These are phyloP conservation scores for Solanum clarkiae DNA, from an alignment of 257 asterid genomes.

Conservation along the genomic window DNA sequence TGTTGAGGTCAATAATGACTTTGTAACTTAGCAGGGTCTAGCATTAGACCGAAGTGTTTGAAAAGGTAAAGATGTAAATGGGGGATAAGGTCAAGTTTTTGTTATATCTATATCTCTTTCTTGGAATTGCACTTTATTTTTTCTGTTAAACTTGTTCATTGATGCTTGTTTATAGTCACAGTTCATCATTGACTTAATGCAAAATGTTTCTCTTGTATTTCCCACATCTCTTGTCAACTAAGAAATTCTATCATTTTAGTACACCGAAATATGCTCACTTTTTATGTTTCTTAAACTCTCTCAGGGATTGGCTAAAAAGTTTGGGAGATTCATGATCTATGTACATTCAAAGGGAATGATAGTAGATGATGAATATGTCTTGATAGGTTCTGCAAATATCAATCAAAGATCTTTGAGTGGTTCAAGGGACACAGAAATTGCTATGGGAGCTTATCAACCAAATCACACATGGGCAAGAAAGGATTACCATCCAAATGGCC, in stretches of 20 bases:
- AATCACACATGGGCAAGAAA: constrained; percentile 54
- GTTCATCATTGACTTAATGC: neutral
- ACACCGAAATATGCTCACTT: neutral
- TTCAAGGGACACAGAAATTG: constrained; percentile 80
- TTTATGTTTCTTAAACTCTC: neutral
- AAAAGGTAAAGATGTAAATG: neutral
- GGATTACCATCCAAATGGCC: constrained; percentile 47
- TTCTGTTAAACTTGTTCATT: no score
- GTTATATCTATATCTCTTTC: no score
- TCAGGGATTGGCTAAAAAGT: constrained; percentile 21
- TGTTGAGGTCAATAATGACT: neutral
- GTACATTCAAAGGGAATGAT: constrained; percentile 84
- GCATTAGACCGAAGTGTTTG: neutral
- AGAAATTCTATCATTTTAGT: neutral
- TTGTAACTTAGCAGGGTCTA: neutral
- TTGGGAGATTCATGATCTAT: constrained; percentile 58
- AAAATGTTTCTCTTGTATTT: neutral
- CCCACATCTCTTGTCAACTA: neutral
- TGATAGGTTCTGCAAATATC: constrained; percentile 76
- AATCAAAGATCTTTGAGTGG: constrained; percentile 89
- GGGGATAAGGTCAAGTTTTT: no score
- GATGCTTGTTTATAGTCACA: neutral
- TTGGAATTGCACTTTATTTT: no score
- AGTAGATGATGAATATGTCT: constrained; percentile 71
- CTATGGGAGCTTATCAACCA: constrained; percentile 89